Evolutionary conservation across 495 filamentous ascomycete species (phyloP).

Genomic region (Neurospora tetrasperma): DNA sequence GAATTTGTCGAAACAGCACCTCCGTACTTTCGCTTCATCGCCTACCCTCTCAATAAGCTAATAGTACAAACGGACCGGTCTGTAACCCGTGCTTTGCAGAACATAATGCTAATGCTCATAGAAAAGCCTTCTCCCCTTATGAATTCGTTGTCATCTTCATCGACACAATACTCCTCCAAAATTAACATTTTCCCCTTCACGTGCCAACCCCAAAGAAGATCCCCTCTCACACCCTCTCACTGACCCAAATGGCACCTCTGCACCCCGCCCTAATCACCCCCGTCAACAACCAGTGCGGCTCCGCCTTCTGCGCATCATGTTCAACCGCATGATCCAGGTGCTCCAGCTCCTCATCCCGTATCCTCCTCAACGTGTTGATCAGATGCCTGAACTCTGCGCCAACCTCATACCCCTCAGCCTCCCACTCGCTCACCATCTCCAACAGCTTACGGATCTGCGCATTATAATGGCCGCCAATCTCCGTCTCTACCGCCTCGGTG

Average conservation of each 20-base stretch:
- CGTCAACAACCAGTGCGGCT: conserved; percentile 82
- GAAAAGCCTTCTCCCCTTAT: too few relatives aligned
- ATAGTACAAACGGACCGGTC: background rate
- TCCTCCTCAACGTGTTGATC: conserved; percentile 62
- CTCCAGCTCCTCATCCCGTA: conserved; percentile 93
- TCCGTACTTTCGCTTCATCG: background rate
- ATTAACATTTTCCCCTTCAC: background rate
- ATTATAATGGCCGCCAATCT: conserved; percentile 96
- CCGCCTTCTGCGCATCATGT: conserved; percentile 79
- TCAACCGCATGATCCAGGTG: conserved; percentile 92
- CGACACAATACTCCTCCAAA: background rate
- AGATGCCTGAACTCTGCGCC: conserved; percentile 69
- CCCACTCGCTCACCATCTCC: conserved; percentile 63
- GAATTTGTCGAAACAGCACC: background rate
- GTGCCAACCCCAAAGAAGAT: background rate
- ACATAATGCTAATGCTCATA: background rate
- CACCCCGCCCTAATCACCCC: conserved; percentile 81
- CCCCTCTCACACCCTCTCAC: conserved; percentile 54
- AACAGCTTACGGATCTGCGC: conserved; percentile 73
- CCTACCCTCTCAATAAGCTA: background rate
- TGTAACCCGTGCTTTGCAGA: background rate
- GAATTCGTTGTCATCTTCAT: background rate
- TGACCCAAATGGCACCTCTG: conserved; percentile 85
- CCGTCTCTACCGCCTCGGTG: conserved; percentile 96
- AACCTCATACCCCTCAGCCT: conserved; percentile 58